These are phyloP conservation scores for Candida wancherniae DNA, from an alignment of 805 yeast species.

Conservation along the genomic window DNA sequence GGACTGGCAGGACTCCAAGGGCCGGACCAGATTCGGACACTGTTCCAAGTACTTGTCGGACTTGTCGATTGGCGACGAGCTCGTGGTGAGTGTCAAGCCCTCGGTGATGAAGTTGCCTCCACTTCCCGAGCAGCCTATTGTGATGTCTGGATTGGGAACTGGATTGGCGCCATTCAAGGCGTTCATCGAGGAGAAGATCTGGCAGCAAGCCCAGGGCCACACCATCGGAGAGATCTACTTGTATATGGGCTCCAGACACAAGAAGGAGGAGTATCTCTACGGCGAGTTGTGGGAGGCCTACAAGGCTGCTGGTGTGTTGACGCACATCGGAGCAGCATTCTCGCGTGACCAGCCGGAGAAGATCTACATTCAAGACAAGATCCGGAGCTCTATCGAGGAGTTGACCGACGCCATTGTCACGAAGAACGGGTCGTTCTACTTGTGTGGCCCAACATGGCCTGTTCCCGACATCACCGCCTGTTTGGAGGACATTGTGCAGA, in stretches of 20 bases:
- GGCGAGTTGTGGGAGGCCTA: conserved; percentile 98
- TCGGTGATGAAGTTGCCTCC: conserved; percentile 96
- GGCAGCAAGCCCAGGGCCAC: conserved; percentile 86
- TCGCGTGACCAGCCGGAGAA: conserved; percentile 95
- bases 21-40: conserved; percentile 87
- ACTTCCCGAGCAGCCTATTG: conserved; percentile 78
- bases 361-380: conserved; percentile 91
- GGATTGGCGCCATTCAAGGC: conserved; percentile 99
- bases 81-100: conserved; percentile 92
- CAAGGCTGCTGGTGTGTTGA: conserved; percentile 83
- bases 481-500: conserved; percentile 69
- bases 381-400: conserved; percentile 67
- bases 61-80: conserved; percentile 71
- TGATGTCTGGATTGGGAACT: conserved; percentile 97
- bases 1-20: conserved; percentile 86
- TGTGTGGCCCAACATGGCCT: conserved; percentile 99
- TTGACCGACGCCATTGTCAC: conserved; percentile 74
- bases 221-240: conserved; percentile 86
- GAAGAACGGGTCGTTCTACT: conserved; percentile 83
- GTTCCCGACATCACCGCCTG: conserved; percentile 95
- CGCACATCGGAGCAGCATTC: conserved; percentile 96
- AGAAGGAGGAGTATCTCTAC: conserved; percentile 88
- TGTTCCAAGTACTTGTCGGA: conserved; percentile 88
- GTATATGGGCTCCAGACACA: conserved; percentile 91
- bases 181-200: conserved; percentile 88